Evolutionary conservation across 371 early-diverging fungal species (phyloP).

Genomic region (Circinella umbellata): DNA sequence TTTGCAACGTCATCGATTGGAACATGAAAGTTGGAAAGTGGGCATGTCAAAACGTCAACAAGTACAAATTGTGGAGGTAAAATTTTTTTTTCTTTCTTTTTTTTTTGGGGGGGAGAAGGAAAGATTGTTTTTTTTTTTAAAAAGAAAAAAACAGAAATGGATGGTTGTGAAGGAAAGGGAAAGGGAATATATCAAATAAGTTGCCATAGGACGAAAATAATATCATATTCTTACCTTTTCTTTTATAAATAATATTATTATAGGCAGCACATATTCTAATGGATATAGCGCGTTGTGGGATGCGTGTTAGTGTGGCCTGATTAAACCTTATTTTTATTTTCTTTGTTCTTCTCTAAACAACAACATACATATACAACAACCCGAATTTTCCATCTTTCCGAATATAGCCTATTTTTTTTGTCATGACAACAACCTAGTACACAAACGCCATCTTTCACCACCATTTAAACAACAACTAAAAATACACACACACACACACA

Average conservation of each 20-base stretch:
- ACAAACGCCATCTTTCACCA: too few species aligned
- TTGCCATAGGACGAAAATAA: too few species aligned
- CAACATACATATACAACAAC: background rate
- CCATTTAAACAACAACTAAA: too few species aligned
- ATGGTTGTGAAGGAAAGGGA: background rate
- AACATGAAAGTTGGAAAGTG: conserved; percentile 34
- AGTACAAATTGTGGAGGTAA: conserved; percentile 52
- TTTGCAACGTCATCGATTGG: conserved; percentile 46
- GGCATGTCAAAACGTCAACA: conserved; percentile 48
- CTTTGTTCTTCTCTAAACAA: too few species aligned
- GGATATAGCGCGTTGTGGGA: conserved; percentile 53
- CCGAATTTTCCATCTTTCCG: background rate
- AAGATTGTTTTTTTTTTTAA: too few species aligned
- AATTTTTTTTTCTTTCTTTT: background rate
- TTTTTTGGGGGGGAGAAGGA: too few species aligned
- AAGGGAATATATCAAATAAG: background rate
- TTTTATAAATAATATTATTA: conserved; percentile 5
- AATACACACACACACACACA: too few species aligned
- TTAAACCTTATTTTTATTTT: conserved; percentile 12
- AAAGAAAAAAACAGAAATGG: too few species aligned
- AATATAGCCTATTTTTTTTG: too few species aligned
- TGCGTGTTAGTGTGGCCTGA: conserved; percentile 43
- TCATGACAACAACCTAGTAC: too few species aligned
- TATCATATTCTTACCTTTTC: too few species aligned
- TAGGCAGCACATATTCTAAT: conserved; percentile 60